Evolutionary conservation across 2,329 filamentous ascomycete genomes (phyloP), one percentile per base, ranked within the genome.

Genomic region (Tolypocladium inflatum): DNA sequence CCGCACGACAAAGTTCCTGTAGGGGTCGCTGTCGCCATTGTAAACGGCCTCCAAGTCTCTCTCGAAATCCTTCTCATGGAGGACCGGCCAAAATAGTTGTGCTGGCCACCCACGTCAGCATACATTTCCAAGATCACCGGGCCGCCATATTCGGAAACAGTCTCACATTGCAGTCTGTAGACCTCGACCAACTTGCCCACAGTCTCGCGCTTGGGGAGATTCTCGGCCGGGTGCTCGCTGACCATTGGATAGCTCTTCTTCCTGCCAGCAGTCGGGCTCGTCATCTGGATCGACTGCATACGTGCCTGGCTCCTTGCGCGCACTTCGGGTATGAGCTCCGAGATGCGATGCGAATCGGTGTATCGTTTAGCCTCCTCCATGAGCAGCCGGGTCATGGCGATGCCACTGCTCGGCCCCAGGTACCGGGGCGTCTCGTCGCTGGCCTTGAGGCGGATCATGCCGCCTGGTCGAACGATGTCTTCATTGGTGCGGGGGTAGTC

Each of bases 351-450:
- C 6, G 91, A 88, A 67, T 94, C 89, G 33, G 91, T 95, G 67
- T 93, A 96, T 62, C 91, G 88, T 75, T 96, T 97, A 56, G 93
- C 93, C 73, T 96, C 86, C 71, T 97, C 92, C 89, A 99, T 97
- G 13, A 99, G 87, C 64, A 97, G 80, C 37, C 93, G 86, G 15
- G 92, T 96, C 78, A 97, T 96, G 68, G 91, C 90, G 66, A 97
- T 96, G 60, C 93, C 94, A 71, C 93, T 97, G 54, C 92, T 96
- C 3, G 94, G 90, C 0, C 94, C 94, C 3, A 99, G 78, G 70
- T 94, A 97, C 62, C 93, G 89, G 19, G 90, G 86, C 1, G 83
- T 87, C 73, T 97, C 93, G 70, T 96, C 91, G 58, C 87, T 86
- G 66, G 93, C 90, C 66, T 88, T 86, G 56, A 97, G 84, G 50